phyloP scores from a whole-genome alignment of 2,329 filamentous ascomycete genomes.

The Colletotrichum viniferum region DNA sequence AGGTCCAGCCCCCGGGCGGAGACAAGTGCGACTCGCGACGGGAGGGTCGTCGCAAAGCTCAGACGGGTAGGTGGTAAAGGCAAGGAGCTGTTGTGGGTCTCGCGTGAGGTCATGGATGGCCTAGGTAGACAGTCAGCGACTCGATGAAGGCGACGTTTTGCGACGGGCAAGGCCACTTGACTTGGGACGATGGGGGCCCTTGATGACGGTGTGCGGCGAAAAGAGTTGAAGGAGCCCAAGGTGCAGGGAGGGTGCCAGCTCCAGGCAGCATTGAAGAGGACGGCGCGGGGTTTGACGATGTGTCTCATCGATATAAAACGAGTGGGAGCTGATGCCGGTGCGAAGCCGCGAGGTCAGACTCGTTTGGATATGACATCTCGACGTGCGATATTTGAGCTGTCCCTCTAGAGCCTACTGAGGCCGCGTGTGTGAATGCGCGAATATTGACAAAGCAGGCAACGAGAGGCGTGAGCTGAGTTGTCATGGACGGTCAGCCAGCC shows the following conservation, averaged over 20 bases:
- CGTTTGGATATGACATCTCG: not conserved
- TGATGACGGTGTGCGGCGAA: not conserved
- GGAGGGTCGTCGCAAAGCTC: not conserved
- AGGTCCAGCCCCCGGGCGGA: not conserved
- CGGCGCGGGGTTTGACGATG: constrained; percentile 1
- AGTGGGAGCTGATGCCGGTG: not conserved
- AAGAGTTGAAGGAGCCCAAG: not conserved
- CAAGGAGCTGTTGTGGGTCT: constrained; percentile 6
- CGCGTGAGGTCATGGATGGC: not conserved
- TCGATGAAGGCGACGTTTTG: not conserved
- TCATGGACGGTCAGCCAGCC: not conserved
- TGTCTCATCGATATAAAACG: constrained; percentile 1
- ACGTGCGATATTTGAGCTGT: not conserved
- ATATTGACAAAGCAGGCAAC: not conserved
- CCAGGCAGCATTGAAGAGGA: not conserved
- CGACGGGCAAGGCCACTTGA: not conserved
- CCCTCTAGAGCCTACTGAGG: not conserved
- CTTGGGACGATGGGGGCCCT: not conserved
- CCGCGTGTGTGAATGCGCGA: not conserved
- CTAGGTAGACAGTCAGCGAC: not conserved
- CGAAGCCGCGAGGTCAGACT: not conserved
- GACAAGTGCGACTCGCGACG: not conserved
- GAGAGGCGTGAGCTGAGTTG: not conserved
- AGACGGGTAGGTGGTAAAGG: not conserved
- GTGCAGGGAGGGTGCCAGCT: constrained; percentile 14